Evolutionary conservation across 768 basidiomycete genomes (phyloP).

Genomic region (Boletus fagicola): DNA sequence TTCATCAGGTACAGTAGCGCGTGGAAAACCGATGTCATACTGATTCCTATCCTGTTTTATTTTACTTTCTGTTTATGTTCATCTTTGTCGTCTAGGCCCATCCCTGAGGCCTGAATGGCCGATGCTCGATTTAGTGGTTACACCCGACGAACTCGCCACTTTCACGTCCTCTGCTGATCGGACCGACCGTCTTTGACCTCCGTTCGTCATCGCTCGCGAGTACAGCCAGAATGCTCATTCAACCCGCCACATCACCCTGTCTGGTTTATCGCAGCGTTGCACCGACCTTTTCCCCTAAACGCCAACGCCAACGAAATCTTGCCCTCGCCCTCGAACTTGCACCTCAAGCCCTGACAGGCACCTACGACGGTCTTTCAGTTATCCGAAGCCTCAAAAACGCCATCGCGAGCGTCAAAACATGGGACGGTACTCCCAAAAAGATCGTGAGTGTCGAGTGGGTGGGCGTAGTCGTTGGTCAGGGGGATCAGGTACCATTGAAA

Average conservation of each 20-base stretch:
- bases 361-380: constrained; percentile 55
- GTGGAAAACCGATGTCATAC: not conserved
- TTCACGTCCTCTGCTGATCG: constrained; percentile 29
- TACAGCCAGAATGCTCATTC: constrained; percentile 42
- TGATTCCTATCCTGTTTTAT: not conserved
- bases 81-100: not conserved
- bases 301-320: not conserved
- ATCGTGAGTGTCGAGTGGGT: too few relatives aligned
- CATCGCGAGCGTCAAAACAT: constrained; percentile 60
- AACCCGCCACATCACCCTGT: constrained; percentile 52
- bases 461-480: too few relatives aligned
- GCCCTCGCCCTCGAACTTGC: not conserved
- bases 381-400: constrained; percentile 64
- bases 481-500: too few relatives aligned
- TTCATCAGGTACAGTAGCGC: not conserved
- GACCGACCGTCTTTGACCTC: constrained; percentile 43
- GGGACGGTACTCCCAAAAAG: constrained; percentile 29
- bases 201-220: not conserved
- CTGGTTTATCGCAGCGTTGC: constrained; percentile 34
- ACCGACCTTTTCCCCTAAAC: not conserved
- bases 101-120: constrained; percentile 46
- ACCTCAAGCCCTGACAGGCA: constrained; percentile 62
- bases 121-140: constrained; percentile 55
- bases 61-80: not conserved
- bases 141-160: constrained; percentile 34